Percentiles rank a stretch among this genome's conserved stretches.
These are phyloP conservation scores for Eucalyptus victrix DNA, from an alignment of 345 rosid species.

Conservation along the genomic window DNA sequence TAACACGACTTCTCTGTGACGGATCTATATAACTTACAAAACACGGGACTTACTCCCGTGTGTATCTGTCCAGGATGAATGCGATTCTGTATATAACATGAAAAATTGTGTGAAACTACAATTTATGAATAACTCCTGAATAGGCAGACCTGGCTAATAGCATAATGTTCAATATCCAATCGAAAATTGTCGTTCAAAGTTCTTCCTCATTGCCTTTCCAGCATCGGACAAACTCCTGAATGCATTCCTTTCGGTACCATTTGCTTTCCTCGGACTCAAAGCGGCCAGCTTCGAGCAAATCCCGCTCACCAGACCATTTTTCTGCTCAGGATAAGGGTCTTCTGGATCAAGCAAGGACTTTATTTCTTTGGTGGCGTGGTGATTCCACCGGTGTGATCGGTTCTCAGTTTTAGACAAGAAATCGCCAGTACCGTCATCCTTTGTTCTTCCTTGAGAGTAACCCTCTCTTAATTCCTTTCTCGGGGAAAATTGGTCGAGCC, in stretches of 20 bases:
- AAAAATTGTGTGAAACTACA: background rate
- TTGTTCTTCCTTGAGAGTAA: background rate
- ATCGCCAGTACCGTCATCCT: background rate
- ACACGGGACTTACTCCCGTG: background rate
- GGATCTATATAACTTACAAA: background rate
- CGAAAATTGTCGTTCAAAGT: slow-evolving; percentile 15
- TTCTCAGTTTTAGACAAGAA: background rate
- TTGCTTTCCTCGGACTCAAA: background rate
- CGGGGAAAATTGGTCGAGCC: background rate
- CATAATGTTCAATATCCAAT: background rate
- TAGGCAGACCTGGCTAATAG: background rate
- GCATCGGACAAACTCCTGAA: slow-evolving; percentile 11
- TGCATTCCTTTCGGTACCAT: background rate
- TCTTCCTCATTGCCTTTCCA: background rate
- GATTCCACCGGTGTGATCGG: background rate
- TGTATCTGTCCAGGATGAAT: no score
- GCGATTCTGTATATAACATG: no score
- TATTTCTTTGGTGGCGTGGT: background rate
- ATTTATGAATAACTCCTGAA: background rate
- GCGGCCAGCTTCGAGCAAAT: slow-evolving; percentile 14
- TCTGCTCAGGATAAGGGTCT: background rate
- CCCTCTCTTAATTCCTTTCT: background rate
- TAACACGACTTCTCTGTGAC: background rate
- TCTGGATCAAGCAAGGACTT: background rate
- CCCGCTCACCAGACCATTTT: slow-evolving; percentile 2